Base-by-base conservation (phyloP, 164 flowering plant species). In the Nymphaea colorata region DNA sequence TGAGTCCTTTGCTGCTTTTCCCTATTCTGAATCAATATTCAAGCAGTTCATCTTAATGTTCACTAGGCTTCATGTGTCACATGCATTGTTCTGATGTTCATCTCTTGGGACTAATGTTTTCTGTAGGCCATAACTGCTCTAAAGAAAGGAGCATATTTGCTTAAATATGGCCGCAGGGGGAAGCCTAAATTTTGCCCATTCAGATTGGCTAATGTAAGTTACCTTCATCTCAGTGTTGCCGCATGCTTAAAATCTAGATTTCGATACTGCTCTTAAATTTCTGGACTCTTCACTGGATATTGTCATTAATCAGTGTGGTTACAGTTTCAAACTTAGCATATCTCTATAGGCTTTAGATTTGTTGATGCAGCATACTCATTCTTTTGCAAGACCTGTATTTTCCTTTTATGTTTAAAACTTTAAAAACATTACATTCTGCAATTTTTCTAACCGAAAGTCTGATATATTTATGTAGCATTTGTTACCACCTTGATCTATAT, bases 161-260 rank as follows among this genome's bases (percentile, higher is more conserved):
- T 93, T 66, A 93, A 93, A 77, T 93, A 93, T 79, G 98, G 98
- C 76, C 86, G 97, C 74, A 80, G 98, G 68, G 98, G 98, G 71
- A 93, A 93, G 77, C 98, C 98, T 45, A 93, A 93, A 69, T 86
- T 93, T 79, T 93, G 98, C 74, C 98, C 96, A 15, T 90, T 93
- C 76, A 86, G 96, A 65, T 83, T 93, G 75, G 83, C 98, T 43
- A 89, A 93, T 87, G 98, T 93, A 80, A 81, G 97, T 77, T 61
- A 17, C 11, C 11, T 61, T 61, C 16, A 55, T 61, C 42, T 61
- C 17, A 17, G 42, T 55, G 59, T 55, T 8, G 10, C 16, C 2
- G 16, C 16, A 55, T 16, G 59, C 59, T 8, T 55, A 8, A 55
- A 55, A 16, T 16, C 41, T 17, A 61, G 25, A 17, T 17, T 55